A percentile compares a stretch with the other conserved stretches of the same genome.
These are phyloP conservation scores for Teunomyces pallodes DNA, from an alignment of 805 yeast genomes.

Conservation along the genomic window DNA sequence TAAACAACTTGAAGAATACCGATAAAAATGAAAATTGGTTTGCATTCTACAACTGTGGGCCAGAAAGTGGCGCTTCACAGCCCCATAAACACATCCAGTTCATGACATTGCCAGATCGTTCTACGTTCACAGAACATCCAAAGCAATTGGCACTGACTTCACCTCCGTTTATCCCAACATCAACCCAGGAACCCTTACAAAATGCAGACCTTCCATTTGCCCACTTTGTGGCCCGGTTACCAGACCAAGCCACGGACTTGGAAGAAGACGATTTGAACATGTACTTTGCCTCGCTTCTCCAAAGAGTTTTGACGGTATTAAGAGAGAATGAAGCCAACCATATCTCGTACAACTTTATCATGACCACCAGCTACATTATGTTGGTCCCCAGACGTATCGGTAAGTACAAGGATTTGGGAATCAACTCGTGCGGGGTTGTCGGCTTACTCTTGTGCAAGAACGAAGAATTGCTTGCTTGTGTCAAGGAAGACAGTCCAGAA, in stretches of 20 bases:
- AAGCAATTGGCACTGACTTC: conserved; percentile 42
- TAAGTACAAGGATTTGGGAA: conserved; percentile 51
- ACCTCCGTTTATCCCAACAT: conserved; percentile 53
- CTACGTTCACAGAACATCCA: conserved; percentile 55
- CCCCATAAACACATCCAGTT: conserved; percentile 92
- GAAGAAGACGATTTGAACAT: conserved; percentile 60
- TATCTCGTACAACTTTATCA: conserved; percentile 74
- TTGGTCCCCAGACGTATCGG: conserved; percentile 76
- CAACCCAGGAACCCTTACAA: conserved; percentile 56
- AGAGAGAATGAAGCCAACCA: conserved; percentile 47
- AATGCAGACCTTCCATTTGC: conserved; percentile 69
- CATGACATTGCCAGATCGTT: conserved; percentile 57
- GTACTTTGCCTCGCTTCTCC: conserved; percentile 69
- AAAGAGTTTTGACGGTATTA: conserved; percentile 64
- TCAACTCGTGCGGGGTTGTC: conserved; percentile 77
- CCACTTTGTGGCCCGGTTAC: conserved; percentile 73
- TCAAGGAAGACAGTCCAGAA: conserved; percentile 46
- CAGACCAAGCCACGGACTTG: conserved; percentile 30
- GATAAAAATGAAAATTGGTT: conserved; percentile 50
- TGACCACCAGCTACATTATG: conserved; percentile 83
- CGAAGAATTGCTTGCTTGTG: conserved; percentile 49
- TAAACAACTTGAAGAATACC: conserved; percentile 45
- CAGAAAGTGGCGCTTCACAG: conserved; percentile 89
- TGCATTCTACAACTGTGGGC: conserved; percentile 88
- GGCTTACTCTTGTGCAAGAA: conserved; percentile 79